Base-by-base conservation (phyloP, 2,329 filamentous ascomycete genomes). In the Penicillium sp. region DNA sequence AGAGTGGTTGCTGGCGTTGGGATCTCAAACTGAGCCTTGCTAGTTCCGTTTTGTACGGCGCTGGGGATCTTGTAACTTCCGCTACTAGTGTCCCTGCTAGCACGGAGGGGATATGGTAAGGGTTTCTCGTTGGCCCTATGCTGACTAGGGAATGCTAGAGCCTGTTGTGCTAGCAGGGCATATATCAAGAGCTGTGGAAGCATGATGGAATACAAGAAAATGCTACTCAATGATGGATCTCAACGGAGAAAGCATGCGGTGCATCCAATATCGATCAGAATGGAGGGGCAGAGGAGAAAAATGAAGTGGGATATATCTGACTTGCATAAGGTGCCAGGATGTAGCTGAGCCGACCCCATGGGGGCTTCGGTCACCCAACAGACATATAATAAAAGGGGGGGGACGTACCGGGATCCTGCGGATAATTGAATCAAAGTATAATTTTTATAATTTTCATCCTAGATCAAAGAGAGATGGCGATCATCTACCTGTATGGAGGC, bases 31-130 rank as follows among this genome's bases (percentile, higher is more conserved):
- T 33, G 52, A n/a, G 39, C 58, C 19, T 44, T 49, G 38, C 49
- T 53, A 0, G 47, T 39, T 45, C 55, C 55, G 33, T 62, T 60
- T 29, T 66, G 52, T 2, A 55, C 31, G 5, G 25, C 17, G 23
- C 49, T 58, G 6, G 63, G 55, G 27, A 66, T 63, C 10, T 36
- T 6, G 29, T 59, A 63, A n/a, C 17, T 57, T 39, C 47, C 44
- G 3, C 25, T 39, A 19, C 4, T 19, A 8, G 45, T 12, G 13
- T 48, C 13, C 2, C 19, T 36, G 17, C 31, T 6, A 23, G 8
- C 21, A 31, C 6, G 25, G n/a, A 13, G 25, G 29, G 6, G 6
- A 48, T 38, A 33, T 49, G 25, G 5, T 3, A 27, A n/a, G 6
- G 25, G 4, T 12, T 15, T 33, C 6, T 13, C 15, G 10, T 12